Evolutionary conservation across 106 monocot genomes (phyloP).

Genomic region (Cymbidium sinense): DNA sequence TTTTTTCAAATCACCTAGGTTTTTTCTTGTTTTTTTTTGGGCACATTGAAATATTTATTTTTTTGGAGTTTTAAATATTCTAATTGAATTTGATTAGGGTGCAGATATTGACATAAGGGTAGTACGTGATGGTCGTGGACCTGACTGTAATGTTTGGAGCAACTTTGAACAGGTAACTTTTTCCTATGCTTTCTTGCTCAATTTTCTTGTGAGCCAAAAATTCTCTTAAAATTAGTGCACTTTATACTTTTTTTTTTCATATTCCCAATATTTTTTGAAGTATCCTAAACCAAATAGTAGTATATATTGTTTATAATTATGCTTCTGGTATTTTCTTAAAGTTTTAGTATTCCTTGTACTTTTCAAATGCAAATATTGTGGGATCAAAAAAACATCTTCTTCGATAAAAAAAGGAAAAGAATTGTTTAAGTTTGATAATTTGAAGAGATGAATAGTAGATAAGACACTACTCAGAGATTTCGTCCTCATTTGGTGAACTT

Average conservation of each 20-base stretch:
- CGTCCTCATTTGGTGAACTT: no score
- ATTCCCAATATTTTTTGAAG: not conserved
- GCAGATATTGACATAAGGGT: conserved; percentile 99
- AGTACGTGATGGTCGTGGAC: conserved; percentile 92
- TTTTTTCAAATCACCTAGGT: not conserved
- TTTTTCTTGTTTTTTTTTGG: not conserved
- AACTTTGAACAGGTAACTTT: conserved; percentile 86
- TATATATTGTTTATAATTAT: not conserved
- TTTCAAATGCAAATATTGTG: no score
- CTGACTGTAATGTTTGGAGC: conserved; percentile 98
- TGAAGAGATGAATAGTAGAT: no score
- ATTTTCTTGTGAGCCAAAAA: not conserved
- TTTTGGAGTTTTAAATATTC: conserved; percentile 13
- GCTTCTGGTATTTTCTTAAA: no score
- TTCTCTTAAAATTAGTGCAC: not conserved
- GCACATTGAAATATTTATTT: not conserved
- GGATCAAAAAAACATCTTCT: no score
- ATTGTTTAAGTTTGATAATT: no score
- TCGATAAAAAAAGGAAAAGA: no score
- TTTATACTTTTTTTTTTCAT: not conserved
- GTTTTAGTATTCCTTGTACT: no score
- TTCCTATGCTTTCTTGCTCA: not conserved
- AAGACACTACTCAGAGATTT: no score
- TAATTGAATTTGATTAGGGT: conserved; percentile 65
- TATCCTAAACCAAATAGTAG: not conserved